Conservation (phyloP, 257 asterid species). For the Leonotis leonurus region DNA sequence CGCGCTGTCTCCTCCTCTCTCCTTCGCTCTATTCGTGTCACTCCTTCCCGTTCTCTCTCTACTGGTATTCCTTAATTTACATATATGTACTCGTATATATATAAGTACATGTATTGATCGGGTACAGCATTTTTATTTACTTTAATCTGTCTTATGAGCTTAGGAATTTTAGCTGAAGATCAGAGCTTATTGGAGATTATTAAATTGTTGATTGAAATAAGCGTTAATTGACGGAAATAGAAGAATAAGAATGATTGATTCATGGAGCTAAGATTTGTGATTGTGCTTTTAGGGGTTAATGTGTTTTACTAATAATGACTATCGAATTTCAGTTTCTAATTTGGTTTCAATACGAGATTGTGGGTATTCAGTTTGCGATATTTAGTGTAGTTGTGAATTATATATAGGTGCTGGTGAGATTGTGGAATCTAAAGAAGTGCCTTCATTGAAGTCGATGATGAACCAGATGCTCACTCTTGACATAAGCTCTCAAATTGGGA, state of each 20-base stretch:
- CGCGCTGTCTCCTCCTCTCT: conserved; percentile 25
- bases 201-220: not conserved
- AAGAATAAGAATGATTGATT: not conserved
- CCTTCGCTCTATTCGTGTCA: conserved; percentile 24
- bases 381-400: not conserved
- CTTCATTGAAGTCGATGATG: conserved; percentile 35
- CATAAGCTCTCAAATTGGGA: conserved; percentile 49
- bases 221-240: not conserved
- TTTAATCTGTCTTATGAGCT: not conserved
- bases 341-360: not conserved
- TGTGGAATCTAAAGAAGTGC: conserved; percentile 14
- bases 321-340: not conserved
- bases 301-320: not conserved
- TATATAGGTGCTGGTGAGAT: conserved; percentile 28
- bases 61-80: conserved; percentile 8
- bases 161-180: not conserved
- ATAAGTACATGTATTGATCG: not conserved
- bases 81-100: not conserved
- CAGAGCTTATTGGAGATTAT: not conserved
- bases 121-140: not conserved
- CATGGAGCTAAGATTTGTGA: not conserved
- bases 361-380: not conserved
- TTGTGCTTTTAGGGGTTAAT: not conserved
- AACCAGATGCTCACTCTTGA: conserved; percentile 46
- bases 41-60: conserved; percentile 27